Conservation (phyloP, 768 basidiomycete species). For the Xerocomellus chrysenteron region DNA sequence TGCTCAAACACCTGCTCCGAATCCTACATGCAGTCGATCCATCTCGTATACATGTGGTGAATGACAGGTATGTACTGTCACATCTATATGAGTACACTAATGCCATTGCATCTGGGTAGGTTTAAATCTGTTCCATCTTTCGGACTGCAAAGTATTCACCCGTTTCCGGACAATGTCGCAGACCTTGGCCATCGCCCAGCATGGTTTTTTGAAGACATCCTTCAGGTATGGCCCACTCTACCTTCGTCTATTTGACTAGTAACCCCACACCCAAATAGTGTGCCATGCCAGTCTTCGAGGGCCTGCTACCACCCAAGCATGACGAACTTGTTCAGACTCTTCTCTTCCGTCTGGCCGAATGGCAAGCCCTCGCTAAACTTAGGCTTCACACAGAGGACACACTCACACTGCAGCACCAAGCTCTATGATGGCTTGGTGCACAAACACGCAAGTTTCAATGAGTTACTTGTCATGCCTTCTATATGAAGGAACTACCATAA, state of each 20-base stretch:
- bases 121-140: background rate
- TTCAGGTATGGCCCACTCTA: slow-evolving; percentile 5
- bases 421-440: background rate
- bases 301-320: slow-evolving; percentile 30
- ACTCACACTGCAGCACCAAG: background rate
- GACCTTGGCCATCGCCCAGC: slow-evolving; percentile 35
- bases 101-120: background rate
- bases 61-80: too few species aligned
- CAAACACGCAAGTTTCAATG: background rate
- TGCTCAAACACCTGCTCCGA: too few species aligned
- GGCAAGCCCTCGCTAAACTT: slow-evolving; percentile 11
- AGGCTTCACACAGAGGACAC: background rate
- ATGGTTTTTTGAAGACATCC: slow-evolving; percentile 8
- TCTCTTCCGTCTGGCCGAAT: slow-evolving; percentile 17
- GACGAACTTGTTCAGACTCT: slow-evolving; percentile 24
- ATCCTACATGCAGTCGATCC: too few species aligned
- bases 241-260: too few species aligned
- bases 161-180: slow-evolving; percentile 35
- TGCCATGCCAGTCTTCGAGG: slow-evolving; percentile 40
- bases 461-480: background rate
- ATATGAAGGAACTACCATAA: background rate
- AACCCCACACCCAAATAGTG: slow-evolving; percentile 22
- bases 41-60: too few species aligned
- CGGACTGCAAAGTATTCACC: slow-evolving; percentile 30
- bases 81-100: too few species aligned